Evolutionary conservation across 2,329 filamentous ascomycete genomes (phyloP).

Genomic region (Apiospora pterosperma): DNA sequence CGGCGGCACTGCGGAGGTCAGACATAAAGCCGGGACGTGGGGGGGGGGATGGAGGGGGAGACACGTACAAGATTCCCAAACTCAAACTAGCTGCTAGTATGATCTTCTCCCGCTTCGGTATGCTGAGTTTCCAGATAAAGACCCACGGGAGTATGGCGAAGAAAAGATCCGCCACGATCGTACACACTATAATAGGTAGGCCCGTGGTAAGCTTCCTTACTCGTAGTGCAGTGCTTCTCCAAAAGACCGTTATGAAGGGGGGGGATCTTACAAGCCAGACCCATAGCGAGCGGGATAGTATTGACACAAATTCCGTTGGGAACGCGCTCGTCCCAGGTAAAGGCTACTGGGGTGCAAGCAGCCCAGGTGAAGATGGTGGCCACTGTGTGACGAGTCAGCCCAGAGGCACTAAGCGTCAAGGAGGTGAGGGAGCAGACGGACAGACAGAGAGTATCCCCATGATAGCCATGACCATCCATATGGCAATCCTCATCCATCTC

Average conservation of each 20-base stretch:
- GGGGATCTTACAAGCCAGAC: constrained; percentile 5
- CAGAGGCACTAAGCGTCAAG: too few species aligned
- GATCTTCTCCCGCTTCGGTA: constrained; percentile 10
- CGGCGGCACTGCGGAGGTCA: neutral
- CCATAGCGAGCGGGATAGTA: constrained; percentile 7
- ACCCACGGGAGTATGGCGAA: constrained; percentile 14
- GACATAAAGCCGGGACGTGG: neutral
- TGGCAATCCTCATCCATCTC: constrained; percentile 30
- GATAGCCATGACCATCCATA: constrained; percentile 28
- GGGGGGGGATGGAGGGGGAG: neutral
- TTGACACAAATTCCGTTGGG: constrained; percentile 10
- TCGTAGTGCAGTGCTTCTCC: too few species aligned
- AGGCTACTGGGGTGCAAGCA: constrained; percentile 12
- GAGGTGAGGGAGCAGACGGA: neutral
- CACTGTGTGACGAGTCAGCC: neutral
- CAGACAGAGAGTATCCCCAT: constrained; percentile 6
- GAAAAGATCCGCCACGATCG: constrained; percentile 13
- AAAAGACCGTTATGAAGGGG: neutral
- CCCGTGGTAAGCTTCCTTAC: neutral
- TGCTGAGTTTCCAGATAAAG: constrained; percentile 9
- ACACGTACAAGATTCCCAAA: constrained; percentile 15
- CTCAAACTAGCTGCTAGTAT: constrained; percentile 12
- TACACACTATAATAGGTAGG: neutral
- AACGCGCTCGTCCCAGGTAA: constrained; percentile 14
- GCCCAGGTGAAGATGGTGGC: constrained; percentile 12